Conservation (phyloP, 345 rosid genomes). For the Bretschneidera sinensis region DNA sequence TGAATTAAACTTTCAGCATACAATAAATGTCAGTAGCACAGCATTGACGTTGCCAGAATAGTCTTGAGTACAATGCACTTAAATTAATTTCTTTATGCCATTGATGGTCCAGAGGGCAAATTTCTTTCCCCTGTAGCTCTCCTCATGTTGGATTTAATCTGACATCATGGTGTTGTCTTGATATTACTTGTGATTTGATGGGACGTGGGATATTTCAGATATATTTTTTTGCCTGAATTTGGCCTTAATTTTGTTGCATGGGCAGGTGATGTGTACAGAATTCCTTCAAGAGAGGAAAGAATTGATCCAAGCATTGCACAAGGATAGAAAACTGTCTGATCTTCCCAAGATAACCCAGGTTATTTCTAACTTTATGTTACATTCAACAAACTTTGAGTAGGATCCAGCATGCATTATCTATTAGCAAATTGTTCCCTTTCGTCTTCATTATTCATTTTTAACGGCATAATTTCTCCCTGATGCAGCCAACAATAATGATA, state of each 20-base stretch:
- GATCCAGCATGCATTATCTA: not conserved
- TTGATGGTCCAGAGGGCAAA: no score
- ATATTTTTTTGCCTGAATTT: not conserved
- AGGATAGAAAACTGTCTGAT: slow-evolving; percentile 55
- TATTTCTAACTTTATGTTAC: not conserved
- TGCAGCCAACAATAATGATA: slow-evolving; percentile 64
- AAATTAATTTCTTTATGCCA: no score
- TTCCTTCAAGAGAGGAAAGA: slow-evolving; percentile 66
- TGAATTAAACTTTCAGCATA: no score
- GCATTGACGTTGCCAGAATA: no score
- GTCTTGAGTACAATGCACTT: no score
- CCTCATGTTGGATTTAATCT: not conserved
- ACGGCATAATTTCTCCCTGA: slow-evolving; percentile 2
- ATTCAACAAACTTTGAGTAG: no score
- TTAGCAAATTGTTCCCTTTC: not conserved
- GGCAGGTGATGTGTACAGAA: slow-evolving; percentile 79
- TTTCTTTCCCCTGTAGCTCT: no score
- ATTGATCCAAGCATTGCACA: slow-evolving; percentile 62
- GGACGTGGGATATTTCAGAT: not conserved
- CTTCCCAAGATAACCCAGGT: slow-evolving; percentile 82
- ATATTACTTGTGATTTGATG: slow-evolving; percentile 2
- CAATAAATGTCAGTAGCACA: no score
- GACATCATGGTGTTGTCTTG: not conserved
- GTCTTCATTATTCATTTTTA: not conserved
- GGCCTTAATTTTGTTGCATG: slow-evolving; percentile 6